Conservation (phyloP, 2,329 filamentous ascomycete species). For the Rhexocercosporidium sp. region DNA sequence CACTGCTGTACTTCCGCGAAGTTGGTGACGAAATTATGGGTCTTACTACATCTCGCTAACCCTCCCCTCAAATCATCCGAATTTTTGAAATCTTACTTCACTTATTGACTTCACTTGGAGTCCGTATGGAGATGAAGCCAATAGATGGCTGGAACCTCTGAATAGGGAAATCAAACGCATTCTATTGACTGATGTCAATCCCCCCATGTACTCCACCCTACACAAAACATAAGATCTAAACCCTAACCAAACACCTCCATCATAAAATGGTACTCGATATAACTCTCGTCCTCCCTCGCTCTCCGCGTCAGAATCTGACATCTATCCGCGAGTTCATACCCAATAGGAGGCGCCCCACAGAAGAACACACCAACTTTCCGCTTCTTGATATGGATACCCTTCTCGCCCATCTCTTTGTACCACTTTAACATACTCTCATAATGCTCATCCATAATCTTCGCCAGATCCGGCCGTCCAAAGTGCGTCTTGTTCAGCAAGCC, state of each 20-base stretch:
- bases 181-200: not conserved
- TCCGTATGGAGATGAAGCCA: no score
- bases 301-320: conserved; percentile 56
- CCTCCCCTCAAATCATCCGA: no score
- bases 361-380: conserved; percentile 59
- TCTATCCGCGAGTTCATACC: conserved; percentile 59
- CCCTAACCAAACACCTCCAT: conserved; percentile 61
- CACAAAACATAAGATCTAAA: not conserved
- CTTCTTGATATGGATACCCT: conserved; percentile 20
- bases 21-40: no score
- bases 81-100: no score
- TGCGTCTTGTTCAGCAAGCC: conserved; percentile 58
- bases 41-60: no score
- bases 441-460: conserved; percentile 56
- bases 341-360: conserved; percentile 60
- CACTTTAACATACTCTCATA: conserved; percentile 56
- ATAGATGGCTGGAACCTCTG: no score
- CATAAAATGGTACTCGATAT: conserved; percentile 61
- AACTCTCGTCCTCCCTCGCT: conserved; percentile 55
- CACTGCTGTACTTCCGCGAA: no score
- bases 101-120: no score
- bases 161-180: not conserved
- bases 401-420: conserved; percentile 11
- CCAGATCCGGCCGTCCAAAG: conserved; percentile 60
- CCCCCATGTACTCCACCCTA: not conserved